Evolutionary conservation across 176 grass and related monocot species (phyloP).

Genomic region (Oryza australiensis): DNA sequence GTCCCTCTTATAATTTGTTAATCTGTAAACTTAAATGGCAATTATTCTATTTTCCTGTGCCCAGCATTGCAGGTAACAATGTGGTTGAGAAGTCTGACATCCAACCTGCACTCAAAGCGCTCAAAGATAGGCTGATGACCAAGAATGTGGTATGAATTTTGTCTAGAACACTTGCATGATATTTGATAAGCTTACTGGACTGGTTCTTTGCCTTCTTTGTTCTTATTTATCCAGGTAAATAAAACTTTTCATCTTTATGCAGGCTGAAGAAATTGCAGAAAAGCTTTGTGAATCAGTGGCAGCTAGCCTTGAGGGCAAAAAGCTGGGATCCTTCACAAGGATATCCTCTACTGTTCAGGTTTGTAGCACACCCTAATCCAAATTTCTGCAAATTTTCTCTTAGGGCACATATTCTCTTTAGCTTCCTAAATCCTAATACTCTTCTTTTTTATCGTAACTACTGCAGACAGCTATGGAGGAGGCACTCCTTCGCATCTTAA

Average conservation of each 20-base stretch:
- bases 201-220: neutral
- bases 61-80: slow-evolving; percentile 65
- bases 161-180: slow-evolving; percentile 4
- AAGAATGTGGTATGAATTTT: slow-evolving; percentile 85
- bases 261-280: slow-evolving; percentile 90
- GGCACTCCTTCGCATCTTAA: slow-evolving; percentile 83
- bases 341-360: slow-evolving; percentile 96
- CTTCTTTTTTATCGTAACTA: neutral
- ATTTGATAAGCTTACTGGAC: neutral
- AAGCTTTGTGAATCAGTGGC: slow-evolving; percentile 81
- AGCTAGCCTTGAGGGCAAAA: slow-evolving; percentile 73
- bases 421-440: neutral
- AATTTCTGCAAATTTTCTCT: neutral
- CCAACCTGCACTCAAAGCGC: slow-evolving; percentile 71
- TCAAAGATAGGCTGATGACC: slow-evolving; percentile 83
- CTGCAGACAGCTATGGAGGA: slow-evolving; percentile 93
- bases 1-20: neutral
- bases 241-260: slow-evolving; percentile 17
- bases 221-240: slow-evolving; percentile 20
- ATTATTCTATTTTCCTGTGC: neutral
- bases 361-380: slow-evolving; percentile 1
- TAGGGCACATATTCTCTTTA: neutral
- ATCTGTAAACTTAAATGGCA: neutral
- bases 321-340: slow-evolving; percentile 92
- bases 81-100: slow-evolving; percentile 67